Percentiles rank a stretch among this genome's conserved stretches.
phyloP scores from a whole-genome alignment of 2,329 filamentous ascomycete genomes.

The Bipolaris cookei region DNA sequence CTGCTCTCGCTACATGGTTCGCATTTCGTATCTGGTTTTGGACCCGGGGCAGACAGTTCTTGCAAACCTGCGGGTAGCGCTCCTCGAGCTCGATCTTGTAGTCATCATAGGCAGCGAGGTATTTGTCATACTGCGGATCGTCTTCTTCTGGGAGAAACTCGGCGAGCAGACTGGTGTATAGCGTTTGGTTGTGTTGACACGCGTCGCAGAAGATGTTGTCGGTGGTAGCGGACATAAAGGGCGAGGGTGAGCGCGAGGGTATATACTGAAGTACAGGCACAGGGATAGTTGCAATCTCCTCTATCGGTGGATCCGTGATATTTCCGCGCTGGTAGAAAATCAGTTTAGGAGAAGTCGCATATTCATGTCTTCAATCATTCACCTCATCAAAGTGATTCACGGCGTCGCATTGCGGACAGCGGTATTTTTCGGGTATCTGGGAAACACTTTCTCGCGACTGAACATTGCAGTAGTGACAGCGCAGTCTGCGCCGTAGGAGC shows the following conservation, averaged over 20 bases:
- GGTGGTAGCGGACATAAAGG: slow-evolving; percentile 31
- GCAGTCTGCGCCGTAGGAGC: slow-evolving; percentile 44
- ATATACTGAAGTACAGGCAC: slow-evolving; percentile 29
- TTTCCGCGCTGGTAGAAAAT: slow-evolving; percentile 72
- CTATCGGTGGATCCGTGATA: slow-evolving; percentile 81
- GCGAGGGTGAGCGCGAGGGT: slow-evolving; percentile 37
- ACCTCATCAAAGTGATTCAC: slow-evolving; percentile 90
- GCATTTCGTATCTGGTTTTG: slow-evolving; percentile 71
- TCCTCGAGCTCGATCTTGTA: slow-evolving; percentile 77
- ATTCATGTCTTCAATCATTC: slow-evolving; percentile 21
- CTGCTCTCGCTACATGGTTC: slow-evolving; percentile 83
- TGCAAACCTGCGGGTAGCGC: slow-evolving; percentile 88
- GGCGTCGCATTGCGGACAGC: slow-evolving; percentile 73
- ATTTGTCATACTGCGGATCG: slow-evolving; percentile 71
- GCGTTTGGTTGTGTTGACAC: slow-evolving; percentile 87
- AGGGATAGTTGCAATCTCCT: slow-evolving; percentile 49
- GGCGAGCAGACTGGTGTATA: slow-evolving; percentile 76
- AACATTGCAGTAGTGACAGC: slow-evolving; percentile 46
- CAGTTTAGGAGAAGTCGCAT: slow-evolving; percentile 12
- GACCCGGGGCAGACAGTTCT: slow-evolving; percentile 76
- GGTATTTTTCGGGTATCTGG: slow-evolving; percentile 33
- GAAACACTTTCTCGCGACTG: slow-evolving; percentile 30
- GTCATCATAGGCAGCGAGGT: slow-evolving; percentile 70
- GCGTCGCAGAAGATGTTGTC: slow-evolving; percentile 69
- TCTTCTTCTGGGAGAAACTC: slow-evolving; percentile 74